Percentiles rank a stretch among this genome's conserved stretches.
Evolutionary conservation across 805 yeast genomes (phyloP).

Genomic region (Cyberlindnera bimundalis): DNA sequence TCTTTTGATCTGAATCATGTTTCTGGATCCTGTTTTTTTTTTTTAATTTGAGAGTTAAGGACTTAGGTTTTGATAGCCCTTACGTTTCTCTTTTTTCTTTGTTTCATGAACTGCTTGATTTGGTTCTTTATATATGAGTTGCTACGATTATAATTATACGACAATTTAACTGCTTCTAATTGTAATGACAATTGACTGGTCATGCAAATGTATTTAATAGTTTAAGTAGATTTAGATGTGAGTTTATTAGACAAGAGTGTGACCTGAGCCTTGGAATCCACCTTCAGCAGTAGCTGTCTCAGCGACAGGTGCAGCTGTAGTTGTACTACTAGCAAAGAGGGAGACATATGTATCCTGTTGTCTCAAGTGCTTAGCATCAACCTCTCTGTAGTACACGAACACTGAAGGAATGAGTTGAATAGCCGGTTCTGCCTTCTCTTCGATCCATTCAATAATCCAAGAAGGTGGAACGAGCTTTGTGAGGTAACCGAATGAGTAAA

Average conservation of each 20-base stretch:
- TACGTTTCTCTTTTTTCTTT: no score
- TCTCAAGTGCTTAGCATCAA: conserved; percentile 49
- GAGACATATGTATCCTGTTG: conserved; percentile 30
- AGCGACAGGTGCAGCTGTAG: neutral
- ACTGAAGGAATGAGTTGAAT: conserved; percentile 53
- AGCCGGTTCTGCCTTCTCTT: conserved; percentile 44
- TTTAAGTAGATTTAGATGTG: neutral
- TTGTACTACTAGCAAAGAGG: conserved; percentile 17
- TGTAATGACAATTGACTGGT: no score
- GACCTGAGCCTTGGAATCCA: conserved; percentile 25
- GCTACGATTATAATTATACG: no score
- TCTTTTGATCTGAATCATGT: neutral
- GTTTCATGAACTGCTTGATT: no score
- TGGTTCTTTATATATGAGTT: neutral
- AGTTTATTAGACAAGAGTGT: conserved; percentile 3
- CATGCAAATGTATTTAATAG: no score
- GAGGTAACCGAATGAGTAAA: conserved; percentile 55
- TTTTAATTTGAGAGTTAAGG: no score
- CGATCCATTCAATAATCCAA: conserved; percentile 60
- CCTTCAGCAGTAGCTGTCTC: neutral
- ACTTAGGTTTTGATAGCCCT: no score
- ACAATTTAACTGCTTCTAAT: no score
- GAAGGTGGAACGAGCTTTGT: conserved; percentile 63
- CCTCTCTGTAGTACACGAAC: conserved; percentile 58
- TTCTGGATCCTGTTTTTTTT: neutral